Evolutionary conservation across 371 early-diverging fungal genomes (phyloP).

Genomic region (Syncephalastrum monosporum): DNA sequence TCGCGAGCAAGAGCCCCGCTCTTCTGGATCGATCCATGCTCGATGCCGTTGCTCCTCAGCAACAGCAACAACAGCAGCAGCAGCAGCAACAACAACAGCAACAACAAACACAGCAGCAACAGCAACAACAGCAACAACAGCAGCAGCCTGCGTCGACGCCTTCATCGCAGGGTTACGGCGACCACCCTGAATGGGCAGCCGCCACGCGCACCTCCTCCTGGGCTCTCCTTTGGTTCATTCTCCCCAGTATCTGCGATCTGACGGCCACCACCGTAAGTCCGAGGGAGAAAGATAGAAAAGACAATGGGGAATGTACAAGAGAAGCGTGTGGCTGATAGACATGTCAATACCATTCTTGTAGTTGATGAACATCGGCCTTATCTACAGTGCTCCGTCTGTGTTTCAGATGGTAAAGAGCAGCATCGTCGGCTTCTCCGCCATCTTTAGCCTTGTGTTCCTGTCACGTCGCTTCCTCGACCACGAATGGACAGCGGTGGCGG

Average conservation of each 20-base stretch:
- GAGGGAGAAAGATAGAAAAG: neutral
- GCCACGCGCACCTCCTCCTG: constrained; percentile 28
- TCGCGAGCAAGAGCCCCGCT: constrained; percentile 33
- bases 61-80: constrained; percentile 8
- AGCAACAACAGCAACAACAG: constrained; percentile 6
- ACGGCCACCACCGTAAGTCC: constrained; percentile 42
- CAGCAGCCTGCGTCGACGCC: neutral
- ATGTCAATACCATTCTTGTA: constrained; percentile 5
- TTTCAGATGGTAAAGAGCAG: constrained; percentile 49
- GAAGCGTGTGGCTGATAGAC: neutral
- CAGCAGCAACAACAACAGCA: constrained; percentile 3
- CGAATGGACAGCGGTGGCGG: constrained; percentile 35
- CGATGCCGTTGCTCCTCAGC: constrained; percentile 36
- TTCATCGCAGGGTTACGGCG: constrained; percentile 10
- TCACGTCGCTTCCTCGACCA: constrained; percentile 37
- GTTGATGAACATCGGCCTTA: constrained; percentile 43
- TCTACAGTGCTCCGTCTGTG: constrained; percentile 44
- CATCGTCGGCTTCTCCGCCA: constrained; percentile 48
- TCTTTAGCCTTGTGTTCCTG: constrained; percentile 38
- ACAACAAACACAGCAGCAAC: constrained; percentile 2
- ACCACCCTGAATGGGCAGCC: constrained; percentile 17
- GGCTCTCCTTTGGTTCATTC: constrained; percentile 36
- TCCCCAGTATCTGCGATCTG: constrained; percentile 46
- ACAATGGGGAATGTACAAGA: neutral
- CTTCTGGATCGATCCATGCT: constrained; percentile 33